Conservation (phyloP, 176 grass and related monocot genomes). For the Carex pumila region DNA sequence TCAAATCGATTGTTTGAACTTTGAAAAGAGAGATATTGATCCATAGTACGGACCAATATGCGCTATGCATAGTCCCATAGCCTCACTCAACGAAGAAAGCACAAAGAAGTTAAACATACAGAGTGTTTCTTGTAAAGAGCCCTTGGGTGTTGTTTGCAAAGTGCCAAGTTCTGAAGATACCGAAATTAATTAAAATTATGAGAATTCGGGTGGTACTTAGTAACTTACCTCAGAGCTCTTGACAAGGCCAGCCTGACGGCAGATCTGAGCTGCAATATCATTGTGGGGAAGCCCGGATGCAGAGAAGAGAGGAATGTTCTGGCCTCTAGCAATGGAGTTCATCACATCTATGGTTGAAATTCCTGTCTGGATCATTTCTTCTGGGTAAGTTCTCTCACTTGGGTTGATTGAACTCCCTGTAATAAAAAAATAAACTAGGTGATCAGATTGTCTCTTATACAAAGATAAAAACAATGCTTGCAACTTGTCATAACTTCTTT, state of each 20-base stretch:
- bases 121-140: background rate
- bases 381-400: constrained; percentile 98
- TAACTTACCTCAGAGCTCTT: constrained; percentile 69
- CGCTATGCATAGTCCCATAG: too few species aligned
- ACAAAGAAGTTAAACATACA: too few species aligned
- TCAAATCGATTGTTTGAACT: too few species aligned
- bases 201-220: background rate
- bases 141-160: background rate
- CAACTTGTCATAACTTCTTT: background rate
- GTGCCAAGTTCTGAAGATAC: constrained; percentile 4
- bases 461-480: background rate
- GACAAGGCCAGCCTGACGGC: constrained; percentile 96
- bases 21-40: too few species aligned
- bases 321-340: constrained; percentile 99
- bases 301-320: constrained; percentile 99
- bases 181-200: background rate
- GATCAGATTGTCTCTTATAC: background rate
- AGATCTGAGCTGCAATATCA: constrained; percentile 99
- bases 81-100: background rate
- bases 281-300: constrained; percentile 98
- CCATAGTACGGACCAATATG: too few species aligned
- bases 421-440: background rate
- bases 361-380: constrained; percentile 99
- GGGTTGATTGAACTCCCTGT: constrained; percentile 99
- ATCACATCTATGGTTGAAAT: constrained; percentile 99